Percentiles rank a stretch among this genome's conserved stretches.
Conservation (phyloP, 331 rosid genomes). For the Spiraea crenata region DNA sequence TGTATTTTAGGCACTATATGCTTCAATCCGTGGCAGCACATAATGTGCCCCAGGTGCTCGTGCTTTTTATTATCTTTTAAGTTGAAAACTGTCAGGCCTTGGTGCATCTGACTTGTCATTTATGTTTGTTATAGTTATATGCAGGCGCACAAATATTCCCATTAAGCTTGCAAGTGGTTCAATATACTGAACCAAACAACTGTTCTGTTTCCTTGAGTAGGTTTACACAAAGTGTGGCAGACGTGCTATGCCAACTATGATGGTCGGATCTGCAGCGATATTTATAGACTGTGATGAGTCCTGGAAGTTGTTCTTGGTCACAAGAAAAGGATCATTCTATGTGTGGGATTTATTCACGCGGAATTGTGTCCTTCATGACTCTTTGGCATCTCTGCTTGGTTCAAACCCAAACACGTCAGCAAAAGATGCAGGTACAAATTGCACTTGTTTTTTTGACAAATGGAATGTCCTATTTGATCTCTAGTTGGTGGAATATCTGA, state of each 20-base stretch:
- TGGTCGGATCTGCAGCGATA: constrained; percentile 92
- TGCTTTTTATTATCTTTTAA: too few species aligned
- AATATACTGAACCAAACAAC: neutral
- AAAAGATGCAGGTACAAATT: constrained; percentile 68
- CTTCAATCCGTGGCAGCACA: too few species aligned
- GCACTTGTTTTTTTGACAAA: neutral
- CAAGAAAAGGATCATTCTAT: constrained; percentile 78
- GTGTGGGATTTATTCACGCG: constrained; percentile 81
- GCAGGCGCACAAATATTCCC: neutral
- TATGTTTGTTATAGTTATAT: neutral
- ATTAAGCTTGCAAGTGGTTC: constrained; percentile 7
- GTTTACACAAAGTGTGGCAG: constrained; percentile 93
- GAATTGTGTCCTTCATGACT: constrained; percentile 79
- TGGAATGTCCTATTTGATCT: constrained; percentile 15
- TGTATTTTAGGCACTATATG: too few species aligned
- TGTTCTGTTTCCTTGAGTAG: constrained; percentile 42
- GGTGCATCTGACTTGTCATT: neutral
- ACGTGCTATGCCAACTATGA: constrained; percentile 96
- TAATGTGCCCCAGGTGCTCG: too few species aligned
- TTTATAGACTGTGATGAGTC: constrained; percentile 90
- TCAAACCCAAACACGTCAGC: constrained; percentile 51
- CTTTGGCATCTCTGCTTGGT: constrained; percentile 70
- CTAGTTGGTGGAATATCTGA: neutral
- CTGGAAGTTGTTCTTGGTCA: constrained; percentile 92
- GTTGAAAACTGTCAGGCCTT: too few species aligned